Base-by-base conservation (phyloP, 139 green algal genomes). In the Picochlorum costavermella region DNA sequence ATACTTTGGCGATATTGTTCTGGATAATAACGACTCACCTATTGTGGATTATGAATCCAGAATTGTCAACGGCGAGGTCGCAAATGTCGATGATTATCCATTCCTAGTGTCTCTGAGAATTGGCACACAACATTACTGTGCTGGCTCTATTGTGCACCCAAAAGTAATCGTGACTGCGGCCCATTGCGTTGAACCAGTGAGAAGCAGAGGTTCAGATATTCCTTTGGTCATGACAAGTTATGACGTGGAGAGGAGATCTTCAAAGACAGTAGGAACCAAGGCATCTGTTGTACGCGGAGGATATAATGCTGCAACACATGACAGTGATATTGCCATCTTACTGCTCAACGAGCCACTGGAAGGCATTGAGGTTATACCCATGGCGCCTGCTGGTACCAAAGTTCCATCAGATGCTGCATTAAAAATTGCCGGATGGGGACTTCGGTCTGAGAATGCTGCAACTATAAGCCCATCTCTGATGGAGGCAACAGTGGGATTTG, bases 371-470 rank as follows among this genome's bases (percentile, higher is more conserved):
- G n/a, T 23, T 28, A 53, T 53, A 28, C 17, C 16, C 6, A 53
- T 53, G 46, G 46, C 46, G 17, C 14, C 46, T 23, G 6, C 46
- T 11, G 46, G n/a, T 20, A 23, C n/a, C 8, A 23, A 2, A 9
- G 46, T 53, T 14, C n/a, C 46, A 53, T 53, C 46, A 12, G n/a
- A 53, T 53, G 46, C 46, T 28, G 46, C 9, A 53, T 53, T 53
- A 14, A 53, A 53, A 23, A 53, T 53, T 25, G 46, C 46, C 9
- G 46, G 46, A 53, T 53, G 46, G 46, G 46, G 46, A 5, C 20
- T 53, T 1, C 17, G n/a, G 46, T 28, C 16, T 23, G 46, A 53
- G n/a, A 53, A 53, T 20, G n/a, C 17, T 23, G 46, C 16, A 20
- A 23, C 46, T 53, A 0, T 53, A 6, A 28, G 17, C n/a, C 46